Base-by-base conservation (phyloP, 441 rosid species). In the Rhodomyrtus psidioides region DNA sequence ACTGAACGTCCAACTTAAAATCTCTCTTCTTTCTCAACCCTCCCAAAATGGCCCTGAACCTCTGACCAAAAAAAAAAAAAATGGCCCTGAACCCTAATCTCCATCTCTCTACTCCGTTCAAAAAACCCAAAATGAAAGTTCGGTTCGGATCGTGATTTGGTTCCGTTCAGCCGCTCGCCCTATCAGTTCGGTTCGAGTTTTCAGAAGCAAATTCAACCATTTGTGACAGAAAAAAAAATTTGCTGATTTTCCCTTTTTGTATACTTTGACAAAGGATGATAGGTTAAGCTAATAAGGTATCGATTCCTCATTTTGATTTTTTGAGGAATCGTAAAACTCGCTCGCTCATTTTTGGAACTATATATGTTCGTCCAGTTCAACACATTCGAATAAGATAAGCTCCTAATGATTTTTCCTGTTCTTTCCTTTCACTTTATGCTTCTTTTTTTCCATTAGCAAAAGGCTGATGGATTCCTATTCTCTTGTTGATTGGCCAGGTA, bases 401-500 rank as follows among this genome's bases (percentile, higher is more conserved):
- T 42, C 51, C 24, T 23, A 12, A 12, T 74, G 16, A 42, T 13
- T 39, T 39, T 12, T 74, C 9, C 39, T 4, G 4, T 39, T 74
- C 51, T 74, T 14, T 74, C n/a, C 5, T 70, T 70, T 70, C 27
- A 39, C 51, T 19, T 65, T 65, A 19, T 9, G 8, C 12, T 70
- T 70, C 49, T 10, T 70, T 39, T 39, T 53, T 70, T 24, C 23
- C 7, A 39, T 21, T 5, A 39, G 79, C 6, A 23, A 44, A 42
- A 39, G 13, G 17, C 60, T 12, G 17, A 74, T 6, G 8, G 81
- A 39, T 70, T 13, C 17, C n/a, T 9, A 44, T 74, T 42, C 81
- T 12, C 3, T 42, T 23, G 81, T 74, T 4, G 27, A 74, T 74
- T 74, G 51, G 27, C 27, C 10, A 95, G 96, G 9, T 95, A 95